Evolutionary conservation across 2,329 filamentous ascomycete species (phyloP).

Genomic region (Fusarium marasasianum): DNA sequence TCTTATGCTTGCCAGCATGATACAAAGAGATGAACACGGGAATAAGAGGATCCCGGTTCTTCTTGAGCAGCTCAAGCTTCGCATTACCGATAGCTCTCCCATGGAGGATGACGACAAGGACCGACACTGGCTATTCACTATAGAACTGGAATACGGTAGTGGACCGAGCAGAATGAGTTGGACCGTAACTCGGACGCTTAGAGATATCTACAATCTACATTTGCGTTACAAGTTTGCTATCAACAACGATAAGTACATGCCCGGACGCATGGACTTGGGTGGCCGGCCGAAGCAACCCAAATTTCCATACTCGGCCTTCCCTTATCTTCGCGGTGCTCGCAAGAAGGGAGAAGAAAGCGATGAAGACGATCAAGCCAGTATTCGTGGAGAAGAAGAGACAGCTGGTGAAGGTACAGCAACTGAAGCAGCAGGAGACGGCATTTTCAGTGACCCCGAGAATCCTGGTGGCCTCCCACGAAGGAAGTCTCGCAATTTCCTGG

Average conservation of each 20-base stretch:
- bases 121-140: constrained; percentile 86
- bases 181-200: constrained; percentile 86
- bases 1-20: constrained; percentile 95
- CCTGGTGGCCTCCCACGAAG: constrained; percentile 51
- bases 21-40: constrained; percentile 95
- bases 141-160: constrained; percentile 95
- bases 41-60: constrained; percentile 95
- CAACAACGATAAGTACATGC: constrained; percentile 83
- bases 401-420: constrained; percentile 65
- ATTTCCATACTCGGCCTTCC: constrained; percentile 89
- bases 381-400: constrained; percentile 55
- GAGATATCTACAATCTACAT: constrained; percentile 92
- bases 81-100: constrained; percentile 80
- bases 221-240: constrained; percentile 90
- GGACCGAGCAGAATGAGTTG: constrained; percentile 96
- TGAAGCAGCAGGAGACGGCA: constrained; percentile 68
- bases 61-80: constrained; percentile 91
- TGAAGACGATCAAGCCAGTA: constrained; percentile 68
- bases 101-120: constrained; percentile 70
- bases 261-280: constrained; percentile 72
- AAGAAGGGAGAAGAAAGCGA: constrained; percentile 83
- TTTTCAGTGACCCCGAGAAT: constrained; percentile 49
- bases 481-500: constrained; percentile 64
- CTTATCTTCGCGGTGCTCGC: constrained; percentile 84
- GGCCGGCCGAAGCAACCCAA: constrained; percentile 82